Conservation (phyloP, 192 early-diverging fungal species). For the Backusella luteola region DNA sequence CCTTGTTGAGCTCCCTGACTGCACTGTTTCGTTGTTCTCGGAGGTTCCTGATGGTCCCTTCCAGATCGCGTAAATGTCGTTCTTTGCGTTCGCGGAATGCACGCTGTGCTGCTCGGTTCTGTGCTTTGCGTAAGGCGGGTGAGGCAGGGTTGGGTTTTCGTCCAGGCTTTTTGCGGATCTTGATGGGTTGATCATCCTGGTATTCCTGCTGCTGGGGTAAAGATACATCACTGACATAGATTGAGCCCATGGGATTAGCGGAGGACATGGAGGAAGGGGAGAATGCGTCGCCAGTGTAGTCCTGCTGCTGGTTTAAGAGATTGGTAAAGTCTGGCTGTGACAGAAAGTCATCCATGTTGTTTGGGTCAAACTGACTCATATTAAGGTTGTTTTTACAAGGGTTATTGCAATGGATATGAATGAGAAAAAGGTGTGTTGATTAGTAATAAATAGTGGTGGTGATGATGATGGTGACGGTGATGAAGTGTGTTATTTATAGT, state of each 20-base stretch:
- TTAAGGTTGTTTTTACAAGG: not conserved
- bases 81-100: conserved; percentile 89
- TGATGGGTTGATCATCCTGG: conserved; percentile 33
- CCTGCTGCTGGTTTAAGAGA: not conserved
- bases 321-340: not conserved
- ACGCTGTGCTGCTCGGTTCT: conserved; percentile 88
- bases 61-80: conserved; percentile 71
- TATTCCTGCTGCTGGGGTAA: not conserved
- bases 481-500: not conserved
- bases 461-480: not conserved
- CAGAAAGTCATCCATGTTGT: not conserved
- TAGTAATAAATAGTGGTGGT: not conserved
- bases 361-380: not conserved
- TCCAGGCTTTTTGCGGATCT: conserved; percentile 55
- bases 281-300: not conserved
- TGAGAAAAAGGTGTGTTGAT: too few species aligned
- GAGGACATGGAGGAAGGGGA: not conserved
- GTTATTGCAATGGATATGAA: not conserved
- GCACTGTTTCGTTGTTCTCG: conserved; percentile 56
- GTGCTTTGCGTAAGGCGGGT: conserved; percentile 61
- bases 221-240: conserved; percentile 2
- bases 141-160: conserved; percentile 60
- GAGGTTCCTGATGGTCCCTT: conserved; percentile 68
- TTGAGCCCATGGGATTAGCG: not conserved
- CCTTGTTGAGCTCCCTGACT: conserved; percentile 33